These are phyloP conservation scores for Irpex lacteus DNA, from an alignment of 1,284 basidiomycete species.

Conservation along the genomic window DNA sequence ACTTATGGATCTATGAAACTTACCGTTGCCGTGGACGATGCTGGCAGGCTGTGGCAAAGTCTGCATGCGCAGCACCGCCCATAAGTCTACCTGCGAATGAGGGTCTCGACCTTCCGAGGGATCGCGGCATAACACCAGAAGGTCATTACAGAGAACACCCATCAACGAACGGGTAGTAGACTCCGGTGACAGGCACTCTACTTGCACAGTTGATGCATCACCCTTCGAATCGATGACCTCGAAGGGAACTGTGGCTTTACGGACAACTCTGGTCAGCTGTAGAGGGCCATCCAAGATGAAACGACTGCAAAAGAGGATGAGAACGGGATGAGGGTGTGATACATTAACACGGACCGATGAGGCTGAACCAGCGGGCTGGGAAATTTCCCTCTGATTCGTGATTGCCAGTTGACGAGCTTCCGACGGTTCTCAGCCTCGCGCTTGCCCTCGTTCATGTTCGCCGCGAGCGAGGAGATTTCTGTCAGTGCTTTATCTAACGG, in stretches of 20 bases:
- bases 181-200: constrained; percentile 86
- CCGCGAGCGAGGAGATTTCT: constrained; percentile 85
- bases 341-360: constrained; percentile 55
- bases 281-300: constrained; percentile 87
- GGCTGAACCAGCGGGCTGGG: constrained; percentile 97
- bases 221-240: constrained; percentile 78
- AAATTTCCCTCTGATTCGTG: constrained; percentile 86
- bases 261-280: constrained; percentile 83
- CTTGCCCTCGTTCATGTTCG: constrained; percentile 96
- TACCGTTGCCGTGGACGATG: constrained; percentile 83
- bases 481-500: constrained; percentile 82
- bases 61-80: constrained; percentile 92
- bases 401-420: constrained; percentile 91
- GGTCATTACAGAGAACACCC: constrained; percentile 88
- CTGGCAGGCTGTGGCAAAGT: constrained; percentile 87
- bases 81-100: constrained; percentile 76
- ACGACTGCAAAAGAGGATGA: constrained; percentile 43
- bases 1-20: constrained; percentile 25
- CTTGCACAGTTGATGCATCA: constrained; percentile 77
- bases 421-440: constrained; percentile 88
- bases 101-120: constrained; percentile 75
- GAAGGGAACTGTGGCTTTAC: constrained; percentile 83
- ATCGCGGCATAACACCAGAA: constrained; percentile 86
- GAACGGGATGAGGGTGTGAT: neutral
- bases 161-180: constrained; percentile 71